Percentiles rank a stretch among this genome's conserved stretches.
Evolutionary conservation across 1,139 yeast genomes (phyloP).

Genomic region (Kodamaea alishanica): DNA sequence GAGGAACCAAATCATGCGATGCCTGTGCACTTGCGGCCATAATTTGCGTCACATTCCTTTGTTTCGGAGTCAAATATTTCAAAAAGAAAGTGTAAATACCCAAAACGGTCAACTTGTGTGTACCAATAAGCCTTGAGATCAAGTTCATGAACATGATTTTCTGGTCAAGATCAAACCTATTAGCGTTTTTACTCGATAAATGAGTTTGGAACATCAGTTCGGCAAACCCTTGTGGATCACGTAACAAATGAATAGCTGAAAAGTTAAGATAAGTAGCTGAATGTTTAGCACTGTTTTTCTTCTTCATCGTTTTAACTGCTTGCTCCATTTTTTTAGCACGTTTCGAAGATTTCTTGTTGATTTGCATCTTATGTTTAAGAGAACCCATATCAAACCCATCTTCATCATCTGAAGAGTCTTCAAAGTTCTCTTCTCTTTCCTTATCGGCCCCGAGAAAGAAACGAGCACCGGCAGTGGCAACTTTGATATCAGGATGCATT

Average conservation of each 20-base stretch:
- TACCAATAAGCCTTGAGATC: conserved; percentile 83
- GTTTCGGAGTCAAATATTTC: conserved; percentile 91
- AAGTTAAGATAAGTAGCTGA: conserved; percentile 81
- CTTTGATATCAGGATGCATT: conserved; percentile 79
- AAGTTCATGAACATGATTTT: conserved; percentile 84
- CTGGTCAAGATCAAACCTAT: conserved; percentile 78
- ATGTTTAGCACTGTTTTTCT: conserved; percentile 46
- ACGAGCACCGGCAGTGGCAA: conserved; percentile 82
- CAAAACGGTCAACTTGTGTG: conserved; percentile 85
- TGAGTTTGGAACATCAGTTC: conserved; percentile 74
- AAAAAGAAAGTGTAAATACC: conserved; percentile 86
- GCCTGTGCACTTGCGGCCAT: conserved; percentile 98
- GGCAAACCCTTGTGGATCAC: conserved; percentile 98
- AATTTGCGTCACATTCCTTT: conserved; percentile 87
- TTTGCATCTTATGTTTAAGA: conserved; percentile 73
- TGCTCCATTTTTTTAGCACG: conserved; percentile 73
- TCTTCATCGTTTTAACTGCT: conserved; percentile 66
- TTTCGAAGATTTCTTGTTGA: conserved; percentile 79
- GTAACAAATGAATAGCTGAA: conserved; percentile 85
- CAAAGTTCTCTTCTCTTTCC: conserved; percentile 82
- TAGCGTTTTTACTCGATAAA: conserved; percentile 61
- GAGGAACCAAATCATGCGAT: conserved; percentile 94
- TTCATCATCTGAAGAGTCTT: conserved; percentile 66
- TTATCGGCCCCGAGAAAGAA: conserved; percentile 94
- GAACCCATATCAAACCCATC: conserved; percentile 66